phyloP scores from a whole-genome alignment of 306 rosid species.

The Trichosanthes cucumerina region DNA sequence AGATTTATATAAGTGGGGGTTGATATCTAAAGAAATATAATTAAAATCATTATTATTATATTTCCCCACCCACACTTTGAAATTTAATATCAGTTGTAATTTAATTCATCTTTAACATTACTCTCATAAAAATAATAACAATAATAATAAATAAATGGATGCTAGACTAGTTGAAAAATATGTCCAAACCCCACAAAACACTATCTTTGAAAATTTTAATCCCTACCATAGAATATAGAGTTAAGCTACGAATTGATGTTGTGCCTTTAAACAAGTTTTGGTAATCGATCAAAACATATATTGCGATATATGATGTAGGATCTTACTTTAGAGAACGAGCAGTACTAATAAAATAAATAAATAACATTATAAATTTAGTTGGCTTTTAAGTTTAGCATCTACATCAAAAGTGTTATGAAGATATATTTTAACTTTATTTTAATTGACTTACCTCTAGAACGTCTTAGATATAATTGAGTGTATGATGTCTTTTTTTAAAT shows the following conservation, averaged over 20 bases:
- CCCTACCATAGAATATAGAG: background rate
- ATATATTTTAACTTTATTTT: background rate
- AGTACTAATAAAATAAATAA: background rate
- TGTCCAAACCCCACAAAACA: background rate
- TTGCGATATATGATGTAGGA: background rate
- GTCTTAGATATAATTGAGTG: background rate
- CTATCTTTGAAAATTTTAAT: background rate
- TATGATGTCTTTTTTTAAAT: background rate
- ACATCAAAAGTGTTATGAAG: background rate
- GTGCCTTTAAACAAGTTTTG: background rate
- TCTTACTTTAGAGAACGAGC: background rate
- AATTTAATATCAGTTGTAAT: background rate
- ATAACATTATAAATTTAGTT: background rate
- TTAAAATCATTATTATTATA: background rate
- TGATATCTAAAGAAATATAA: background rate
- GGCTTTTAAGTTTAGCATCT: background rate
- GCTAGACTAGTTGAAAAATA: background rate
- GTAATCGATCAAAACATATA: background rate
- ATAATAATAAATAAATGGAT: background rate
- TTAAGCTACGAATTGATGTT: background rate
- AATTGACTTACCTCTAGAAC: background rate
- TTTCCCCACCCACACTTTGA: background rate
- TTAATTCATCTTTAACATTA: background rate
- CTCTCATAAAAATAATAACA: background rate
- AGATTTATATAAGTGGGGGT: background rate